Evolutionary conservation across 257 asterid species (phyloP), one percentile per base, ranked within the genome.

Genomic region (Fraxinus pennsylvanica): DNA sequence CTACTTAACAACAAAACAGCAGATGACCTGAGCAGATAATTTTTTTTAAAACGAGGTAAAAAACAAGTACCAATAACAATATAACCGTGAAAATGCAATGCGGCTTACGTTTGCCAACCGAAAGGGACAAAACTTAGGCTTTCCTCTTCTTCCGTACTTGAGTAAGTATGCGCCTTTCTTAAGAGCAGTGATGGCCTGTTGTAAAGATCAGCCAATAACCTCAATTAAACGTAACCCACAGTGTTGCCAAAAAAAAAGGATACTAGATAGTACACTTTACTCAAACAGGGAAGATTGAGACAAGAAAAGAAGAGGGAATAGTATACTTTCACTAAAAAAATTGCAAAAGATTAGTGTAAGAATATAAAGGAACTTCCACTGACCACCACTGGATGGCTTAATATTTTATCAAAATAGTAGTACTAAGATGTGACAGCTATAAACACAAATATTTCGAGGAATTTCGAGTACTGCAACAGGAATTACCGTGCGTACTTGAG

Each of bases 71-170:
- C 27, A 73, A 76, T 50, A 38, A 52, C 82, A 79, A 61, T 47
- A 71, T 19, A 54, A 70, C 54, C 36, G 41, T 35, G 35, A 74
- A 70, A 66, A 74, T 71, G 25, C 52, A 32, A 41, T 59, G 32
- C 63, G 80, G 32, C 96, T 86, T 88, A 91, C 97, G 88, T 93
- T 91, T 87, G 97, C 83, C 80, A 93, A 82, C 82, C 93, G 96
- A 79, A 93, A 93, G 36, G 98, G 98, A 81, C 98, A 93, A 86
- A 93, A 93, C 80, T 91, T 93, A 73, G 98, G 98, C 84, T 91
- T 93, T 78, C 98, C 98, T 77, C 98, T 90, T 87, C 98, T 89
- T 80, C 98, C 98, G 82, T 90, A 92, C 83, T 92, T 91, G 76
- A 92, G 96, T 75, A 92, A 83, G 85, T 88, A 89, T 15, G 97